Evolutionary conservation across 2,329 filamentous ascomycete genomes (phyloP), one percentile per base, ranked within the genome.

Genomic region (Fusarium nanum): DNA sequence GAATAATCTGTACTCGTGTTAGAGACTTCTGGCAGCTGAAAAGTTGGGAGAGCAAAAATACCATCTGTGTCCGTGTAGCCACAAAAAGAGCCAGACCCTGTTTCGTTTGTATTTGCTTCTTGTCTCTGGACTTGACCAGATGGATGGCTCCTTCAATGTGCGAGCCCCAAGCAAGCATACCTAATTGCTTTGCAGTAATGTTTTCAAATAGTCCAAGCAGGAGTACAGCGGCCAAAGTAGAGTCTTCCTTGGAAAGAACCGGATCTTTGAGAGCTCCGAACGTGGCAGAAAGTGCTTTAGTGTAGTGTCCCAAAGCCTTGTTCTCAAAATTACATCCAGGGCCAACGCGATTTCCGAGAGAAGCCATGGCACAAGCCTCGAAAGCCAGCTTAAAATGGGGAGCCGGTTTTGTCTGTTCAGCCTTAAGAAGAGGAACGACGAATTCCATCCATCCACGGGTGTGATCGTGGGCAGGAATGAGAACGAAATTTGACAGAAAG

Each of bases 81-180:
- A 87, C 82, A 73, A 90, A 90, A 16, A 91, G 81, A 58, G 84
- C 81, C 32, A 86, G 75, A 1, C 88, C 88, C 4, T 82, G 79
- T 75, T 83, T 85, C 16, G 86, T 88, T 44, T 80, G 79, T 12
- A 88, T 75, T 71, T 89, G 87, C 67, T 85, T 84, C 70, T 83
- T 84, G 7, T 88, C 87, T 47, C 88, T 83, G 12, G 85, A 83
- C 74, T 86, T 87, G 56, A 88, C 86, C 3, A 90, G 80, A 68
- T 88, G 85, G 32, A 90, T 85, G n/a, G 88, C 88, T 5, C 88
- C 88, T 64, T 89, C 86, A n/a, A 87, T 84, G 71, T 91, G 88
- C 12, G 87, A 88, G 6, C 87, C 87, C 88, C 88, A 91, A 3
- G 87, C 87, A 58, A 85, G 79, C 74, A 85, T 84, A 34, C 84